These are phyloP conservation scores for Raffaelea albimanens DNA, from an alignment of 2,329 filamentous ascomycete genomes.

Conservation along the genomic window DNA sequence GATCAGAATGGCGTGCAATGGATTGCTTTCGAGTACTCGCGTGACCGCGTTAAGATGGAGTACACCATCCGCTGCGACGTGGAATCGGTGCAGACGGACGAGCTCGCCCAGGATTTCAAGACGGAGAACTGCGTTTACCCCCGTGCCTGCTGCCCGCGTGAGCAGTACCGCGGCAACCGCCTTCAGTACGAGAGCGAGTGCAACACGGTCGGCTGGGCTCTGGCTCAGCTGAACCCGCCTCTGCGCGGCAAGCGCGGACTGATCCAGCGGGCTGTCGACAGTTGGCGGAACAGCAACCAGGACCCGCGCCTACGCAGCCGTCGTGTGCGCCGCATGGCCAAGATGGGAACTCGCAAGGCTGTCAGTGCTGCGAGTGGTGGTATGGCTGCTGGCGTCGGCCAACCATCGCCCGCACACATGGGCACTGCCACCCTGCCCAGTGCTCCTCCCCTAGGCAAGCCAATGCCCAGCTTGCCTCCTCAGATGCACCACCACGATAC, in stretches of 20 bases:
- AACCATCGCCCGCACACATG: constrained; percentile 11
- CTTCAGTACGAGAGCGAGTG: constrained; percentile 97
- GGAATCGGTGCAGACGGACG: constrained; percentile 88
- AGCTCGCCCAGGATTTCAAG: constrained; percentile 81
- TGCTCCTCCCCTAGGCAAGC: constrained; percentile 55
- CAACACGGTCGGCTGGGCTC: constrained; percentile 98
- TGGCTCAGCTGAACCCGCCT: constrained; percentile 86
- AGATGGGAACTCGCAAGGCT: constrained; percentile 78
- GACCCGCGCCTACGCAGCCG: constrained; percentile 85
- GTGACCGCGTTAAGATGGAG: constrained; percentile 97
- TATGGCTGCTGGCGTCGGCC: constrained; percentile 14
- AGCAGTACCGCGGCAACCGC: constrained; percentile 92
- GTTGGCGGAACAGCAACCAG: constrained; percentile 98
- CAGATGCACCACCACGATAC: constrained; percentile 70
- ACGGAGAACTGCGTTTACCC: constrained; percentile 98
- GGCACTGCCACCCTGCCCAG: constrained; percentile 51
- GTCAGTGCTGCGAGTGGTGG: constrained; percentile 37
- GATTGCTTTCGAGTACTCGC: constrained; percentile 97
- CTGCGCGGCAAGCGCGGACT: constrained; percentile 88
- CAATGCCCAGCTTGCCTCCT: constrained; percentile 57
- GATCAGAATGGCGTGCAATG: constrained; percentile 96
- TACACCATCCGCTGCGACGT: constrained; percentile 98
- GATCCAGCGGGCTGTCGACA: constrained; percentile 94
- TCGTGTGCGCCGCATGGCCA: constrained; percentile 88
- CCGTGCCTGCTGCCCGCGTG: constrained; percentile 86